Base-by-base conservation (phyloP, 2,329 filamentous ascomycete genomes). In the Pyricularia pennisetigena region DNA sequence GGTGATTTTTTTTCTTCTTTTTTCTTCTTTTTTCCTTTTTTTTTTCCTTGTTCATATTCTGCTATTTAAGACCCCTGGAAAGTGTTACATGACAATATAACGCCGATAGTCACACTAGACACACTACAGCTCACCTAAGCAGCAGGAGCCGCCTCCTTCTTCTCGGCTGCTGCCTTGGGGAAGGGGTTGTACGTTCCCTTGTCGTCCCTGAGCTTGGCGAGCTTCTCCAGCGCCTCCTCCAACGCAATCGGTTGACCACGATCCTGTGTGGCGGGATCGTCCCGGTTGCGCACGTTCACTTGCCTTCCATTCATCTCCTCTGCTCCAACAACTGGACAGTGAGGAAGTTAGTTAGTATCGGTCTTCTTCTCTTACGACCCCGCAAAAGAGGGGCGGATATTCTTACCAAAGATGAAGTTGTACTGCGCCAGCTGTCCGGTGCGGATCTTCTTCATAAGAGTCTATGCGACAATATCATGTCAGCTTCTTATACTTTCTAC, bases 391-490 rank as follows among this genome's bases (percentile, higher is more conserved):
- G 6, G 7, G 23, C 8, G 2, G 16, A 9, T 5, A 16, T 10
- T 74, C 83, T 78, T 79, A 88, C 86, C 86, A 74, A 94, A 91
- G 73, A 93, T 91, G 78, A 91, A 93, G 82, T 94, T 94, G 82
- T 94, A 94, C 79, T 93, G 89, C 67, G 89, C 84, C 73, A 94
- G 78, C 79, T 95, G 92, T 16, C 88, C 92, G 68, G 86, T 93
- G 73, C 91, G 89, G 72, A 95, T 93, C 87, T 95, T 95, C 86
- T 95, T 94, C 78, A 93, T 89, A 80, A 95, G 87, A 7, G 91
- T 95, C 66, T 67, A 35, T 64, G 20, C 12, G 26, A 23, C 16
- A 29, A 8, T 23, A 30, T 10, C 65, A 57, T 16, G 49, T 62
- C 26, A 62, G 59, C 12, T 28, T 28, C 12, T 16, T 12, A 62